Percentiles rank a stretch among this genome's conserved stretches.
phyloP scores from a whole-genome alignment of 495 filamentous ascomycete species.

The Podospora appendiculata region DNA sequence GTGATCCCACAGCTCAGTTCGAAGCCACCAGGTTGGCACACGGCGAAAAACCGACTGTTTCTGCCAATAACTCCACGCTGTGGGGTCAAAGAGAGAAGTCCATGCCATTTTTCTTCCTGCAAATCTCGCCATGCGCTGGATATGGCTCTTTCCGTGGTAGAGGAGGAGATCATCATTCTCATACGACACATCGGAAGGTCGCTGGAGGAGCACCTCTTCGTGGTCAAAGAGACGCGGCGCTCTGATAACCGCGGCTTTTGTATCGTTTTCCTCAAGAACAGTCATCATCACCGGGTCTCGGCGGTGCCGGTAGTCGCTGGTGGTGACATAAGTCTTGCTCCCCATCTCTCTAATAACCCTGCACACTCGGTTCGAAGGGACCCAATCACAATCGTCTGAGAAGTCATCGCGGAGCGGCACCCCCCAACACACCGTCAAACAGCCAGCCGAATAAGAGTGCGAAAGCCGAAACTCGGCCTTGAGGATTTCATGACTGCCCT shows the following conservation, averaged over 20 bases:
- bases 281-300: slow-evolving; percentile 17
- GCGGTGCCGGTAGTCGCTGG: slow-evolving; percentile 16
- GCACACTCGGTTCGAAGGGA: slow-evolving; percentile 14
- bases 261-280: slow-evolving; percentile 3
- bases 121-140: slow-evolving; percentile 6
- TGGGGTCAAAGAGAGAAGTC: slow-evolving; percentile 4
- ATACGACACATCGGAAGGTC: slow-evolving; percentile 13
- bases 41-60: slow-evolving; percentile 10
- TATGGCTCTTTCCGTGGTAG: slow-evolving; percentile 8
- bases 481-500: slow-evolving; percentile 10
- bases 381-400: slow-evolving; percentile 10
- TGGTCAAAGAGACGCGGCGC: slow-evolving; percentile 15
- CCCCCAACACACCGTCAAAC: slow-evolving; percentile 18
- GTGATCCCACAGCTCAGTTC: slow-evolving; percentile 56
- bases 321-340: slow-evolving; percentile 8
- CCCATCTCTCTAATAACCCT: slow-evolving; percentile 7
- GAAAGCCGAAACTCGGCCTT: slow-evolving; percentile 12
- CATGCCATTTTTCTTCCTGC: not conserved
- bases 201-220: slow-evolving; percentile 10
- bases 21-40: slow-evolving; percentile 46
- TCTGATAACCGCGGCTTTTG: not conserved
- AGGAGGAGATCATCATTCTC: slow-evolving; percentile 18
- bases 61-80: slow-evolving; percentile 7
- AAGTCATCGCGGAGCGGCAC: slow-evolving; percentile 4
- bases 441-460: not conserved